Evolutionary conservation across 2,329 filamentous ascomycete genomes (phyloP), one percentile per base, ranked within the genome.

Genomic region (Emericellopsis cladophorae): DNA sequence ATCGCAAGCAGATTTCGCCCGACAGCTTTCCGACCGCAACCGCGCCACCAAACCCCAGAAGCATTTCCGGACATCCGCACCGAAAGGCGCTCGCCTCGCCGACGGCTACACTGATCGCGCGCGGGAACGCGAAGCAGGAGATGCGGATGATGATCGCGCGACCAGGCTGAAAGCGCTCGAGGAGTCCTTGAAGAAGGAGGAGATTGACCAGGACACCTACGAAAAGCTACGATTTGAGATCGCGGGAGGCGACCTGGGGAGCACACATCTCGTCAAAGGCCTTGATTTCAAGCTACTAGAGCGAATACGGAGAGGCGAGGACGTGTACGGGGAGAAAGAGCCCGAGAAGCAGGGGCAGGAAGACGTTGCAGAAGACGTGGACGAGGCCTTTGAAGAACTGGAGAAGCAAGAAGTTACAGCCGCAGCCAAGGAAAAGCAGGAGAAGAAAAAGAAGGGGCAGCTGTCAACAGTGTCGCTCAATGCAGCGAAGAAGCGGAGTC

Each of bases 221-320:
- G 80, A 90, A 51, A 78, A 73, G 51, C 59, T 90, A 33, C 70
- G 83, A 29, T 74, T 75, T 46, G 75, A 93, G 50, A 86, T 95
- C 42, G 76, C 86, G 1, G 89, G 88, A 4, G 90, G 89, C 7
- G 84, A 94, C 56, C 62, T 89, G 18, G 67, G 67, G 12, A 86
- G 79, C 50, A 94, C 88, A 12, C 87, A 95, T 67, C 62, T 95
- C 48, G 81, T 96, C 37, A 96, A 95, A 56, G 92, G 92, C 0
- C 62, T 98, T 39, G 92, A 98, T 60, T 84, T 87, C 56, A 83
- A 84, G 57, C 66, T 96, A 11, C 65, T 89, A 23, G 76, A 84
- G 57, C 70, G 79, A 48, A 71, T 84, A 44, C 72, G 73, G 45
- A 72, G 70, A 42, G 84, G 83, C 33, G 84, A 88, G 56, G 65